Conservation (phyloP, 306 rosid genomes). For the Lagenaria siceraria region DNA sequence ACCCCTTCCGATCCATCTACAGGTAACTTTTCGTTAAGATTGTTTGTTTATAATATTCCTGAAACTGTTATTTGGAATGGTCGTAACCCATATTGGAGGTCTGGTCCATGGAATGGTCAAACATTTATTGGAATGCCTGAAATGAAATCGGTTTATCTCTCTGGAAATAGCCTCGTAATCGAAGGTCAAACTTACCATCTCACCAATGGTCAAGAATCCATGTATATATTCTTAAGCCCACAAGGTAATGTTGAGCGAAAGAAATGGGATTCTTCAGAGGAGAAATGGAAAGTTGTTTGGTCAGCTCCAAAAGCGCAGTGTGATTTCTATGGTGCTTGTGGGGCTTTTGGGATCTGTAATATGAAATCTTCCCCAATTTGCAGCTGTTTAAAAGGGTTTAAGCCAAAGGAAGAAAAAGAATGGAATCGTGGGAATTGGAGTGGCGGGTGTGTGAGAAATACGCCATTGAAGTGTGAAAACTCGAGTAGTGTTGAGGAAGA, state of each 20-base stretch:
- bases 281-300: neutral
- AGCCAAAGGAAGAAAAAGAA: conserved; percentile 39
- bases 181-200: neutral
- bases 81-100: conserved; percentile 15
- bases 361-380: conserved; percentile 51
- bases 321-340: conserved; percentile 24
- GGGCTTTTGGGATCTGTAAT: conserved; percentile 51
- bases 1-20: conserved; percentile 15
- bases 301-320: neutral
- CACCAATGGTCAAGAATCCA: too few relatives aligned
- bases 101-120: conserved; percentile 34
- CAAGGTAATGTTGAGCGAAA: neutral
- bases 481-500: neutral
- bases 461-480: conserved; percentile 18
- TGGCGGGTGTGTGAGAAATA: conserved; percentile 59
- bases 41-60: conserved; percentile 1
- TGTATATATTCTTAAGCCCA: neutral
- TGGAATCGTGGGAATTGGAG: conserved; percentile 69
- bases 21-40: conserved; percentile 10
- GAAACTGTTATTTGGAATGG: conserved; percentile 21
- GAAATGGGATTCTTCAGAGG: neutral
- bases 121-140: conserved; percentile 21
- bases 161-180: conserved; percentile 10
- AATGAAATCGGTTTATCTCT: conserved; percentile 16
- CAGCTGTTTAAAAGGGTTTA: conserved; percentile 42